Conservation (phyloP, 2,329 filamentous ascomycete species). For the Domatiomyces catenatus region DNA sequence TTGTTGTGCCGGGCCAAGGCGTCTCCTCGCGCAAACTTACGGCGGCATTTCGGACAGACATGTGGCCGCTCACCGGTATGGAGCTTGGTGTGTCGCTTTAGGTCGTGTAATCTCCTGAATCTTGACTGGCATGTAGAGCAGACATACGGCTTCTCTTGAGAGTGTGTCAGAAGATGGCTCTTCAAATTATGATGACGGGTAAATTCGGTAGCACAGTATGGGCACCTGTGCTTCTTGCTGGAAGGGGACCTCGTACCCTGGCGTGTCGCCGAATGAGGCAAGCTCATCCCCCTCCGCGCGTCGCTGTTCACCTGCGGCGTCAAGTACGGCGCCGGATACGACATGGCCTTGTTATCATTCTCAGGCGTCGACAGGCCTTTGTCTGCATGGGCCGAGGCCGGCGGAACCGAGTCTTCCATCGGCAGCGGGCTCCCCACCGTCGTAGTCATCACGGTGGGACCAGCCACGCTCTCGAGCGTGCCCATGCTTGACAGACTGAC, state of each 20-base stretch:
- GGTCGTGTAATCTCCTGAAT: constrained; percentile 80
- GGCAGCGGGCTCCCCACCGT: constrained; percentile 33
- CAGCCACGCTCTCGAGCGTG: constrained; percentile 34
- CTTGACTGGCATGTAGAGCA: constrained; percentile 87
- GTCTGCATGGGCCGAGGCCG: constrained; percentile 19
- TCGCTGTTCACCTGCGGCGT: constrained; percentile 33
- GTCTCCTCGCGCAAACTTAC: constrained; percentile 89
- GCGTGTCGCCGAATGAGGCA: constrained; percentile 40
- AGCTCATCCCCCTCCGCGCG: constrained; percentile 42
- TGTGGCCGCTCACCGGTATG: constrained; percentile 94
- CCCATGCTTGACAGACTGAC: constrained; percentile 40
- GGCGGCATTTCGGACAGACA: constrained; percentile 83
- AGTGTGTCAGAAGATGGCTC: constrained; percentile 91
- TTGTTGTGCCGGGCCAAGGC: constrained; percentile 90
- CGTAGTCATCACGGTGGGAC: constrained; percentile 35
- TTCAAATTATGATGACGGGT: constrained; percentile 96
- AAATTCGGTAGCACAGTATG: constrained; percentile 91
- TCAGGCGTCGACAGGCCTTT: constrained; percentile 27
- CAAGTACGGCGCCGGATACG: constrained; percentile 46
- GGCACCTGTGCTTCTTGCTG: constrained; percentile 87
- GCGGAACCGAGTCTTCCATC: constrained; percentile 29
- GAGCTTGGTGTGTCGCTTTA: constrained; percentile 91
- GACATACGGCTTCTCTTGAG: constrained; percentile 93
- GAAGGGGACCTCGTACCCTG: constrained; percentile 54
- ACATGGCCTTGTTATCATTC: constrained; percentile 41